These are phyloP conservation scores for Primulina eburnea DNA, from an alignment of 257 asterid species.

Conservation along the genomic window DNA sequence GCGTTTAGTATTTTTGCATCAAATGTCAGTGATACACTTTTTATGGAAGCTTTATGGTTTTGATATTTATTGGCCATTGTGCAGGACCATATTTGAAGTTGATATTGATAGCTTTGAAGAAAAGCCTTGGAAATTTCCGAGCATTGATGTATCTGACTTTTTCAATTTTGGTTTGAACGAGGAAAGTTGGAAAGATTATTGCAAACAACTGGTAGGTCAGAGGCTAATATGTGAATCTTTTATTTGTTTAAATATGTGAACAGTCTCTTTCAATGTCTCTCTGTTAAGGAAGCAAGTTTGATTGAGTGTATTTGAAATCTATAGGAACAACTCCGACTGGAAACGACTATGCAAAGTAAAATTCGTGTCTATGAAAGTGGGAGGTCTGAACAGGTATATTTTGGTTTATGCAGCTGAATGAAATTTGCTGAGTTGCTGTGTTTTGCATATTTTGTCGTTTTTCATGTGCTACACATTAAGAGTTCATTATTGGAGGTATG, in stretches of 20 bases:
- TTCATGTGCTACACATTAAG: neutral
- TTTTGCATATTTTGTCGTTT: slow-evolving; percentile 1
- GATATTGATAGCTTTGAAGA: slow-evolving; percentile 95
- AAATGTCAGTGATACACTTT: slow-evolving; percentile 10
- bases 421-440: neutral
- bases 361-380: slow-evolving; percentile 96
- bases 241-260: neutral
- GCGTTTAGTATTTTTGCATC: neutral
- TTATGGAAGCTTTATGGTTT: neutral
- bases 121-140: slow-evolving; percentile 90
- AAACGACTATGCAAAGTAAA: slow-evolving; percentile 89
- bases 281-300: slow-evolving; percentile 26
- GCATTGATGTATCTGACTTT: slow-evolving; percentile 74
- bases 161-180: slow-evolving; percentile 90
- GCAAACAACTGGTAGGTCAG: slow-evolving; percentile 84
- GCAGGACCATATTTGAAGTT: slow-evolving; percentile 98
- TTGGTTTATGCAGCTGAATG: slow-evolving; percentile 20
- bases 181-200: slow-evolving; percentile 94
- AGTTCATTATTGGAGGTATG: neutral
- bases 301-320: slow-evolving; percentile 26
- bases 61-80: neutral
- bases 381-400: slow-evolving; percentile 83
- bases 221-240: slow-evolving; percentile 16
- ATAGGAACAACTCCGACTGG: slow-evolving; percentile 94
- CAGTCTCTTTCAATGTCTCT: slow-evolving; percentile 17